Percentiles rank a stretch among this genome's conserved stretches.
phyloP scores from a whole-genome alignment of 257 asterid species.

The Ballota nigra region DNA sequence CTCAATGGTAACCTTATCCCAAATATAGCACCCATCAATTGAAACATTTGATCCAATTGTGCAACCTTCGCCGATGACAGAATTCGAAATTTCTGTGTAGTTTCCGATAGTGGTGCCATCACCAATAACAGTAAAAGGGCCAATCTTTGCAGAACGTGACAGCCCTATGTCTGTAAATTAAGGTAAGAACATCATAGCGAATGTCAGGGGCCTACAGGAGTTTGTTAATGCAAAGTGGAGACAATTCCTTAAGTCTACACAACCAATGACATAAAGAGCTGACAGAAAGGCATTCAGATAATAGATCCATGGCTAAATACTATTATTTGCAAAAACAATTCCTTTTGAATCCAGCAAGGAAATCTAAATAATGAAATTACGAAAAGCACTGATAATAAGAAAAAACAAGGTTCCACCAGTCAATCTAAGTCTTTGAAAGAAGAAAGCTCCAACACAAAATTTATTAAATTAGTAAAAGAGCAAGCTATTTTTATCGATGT shows the following conservation, averaged over 20 bases:
- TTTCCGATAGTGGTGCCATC: conserved; percentile 71
- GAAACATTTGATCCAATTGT: conserved; percentile 77
- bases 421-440: not conserved
- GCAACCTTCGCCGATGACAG: conserved; percentile 91
- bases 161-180: conserved; percentile 50
- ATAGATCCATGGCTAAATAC: not conserved
- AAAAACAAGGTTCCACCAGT: conserved; percentile 9
- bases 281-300: not conserved
- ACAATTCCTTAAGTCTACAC: conserved; percentile 10
- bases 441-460: not conserved
- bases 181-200: conserved; percentile 15
- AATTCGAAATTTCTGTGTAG: conserved; percentile 63
- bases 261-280: conserved; percentile 15
- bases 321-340: not conserved
- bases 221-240: not conserved
- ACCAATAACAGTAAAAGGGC: conserved; percentile 84
- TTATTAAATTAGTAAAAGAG: not conserved
- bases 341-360: not conserved
- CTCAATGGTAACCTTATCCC: conserved; percentile 88
- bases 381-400: not conserved
- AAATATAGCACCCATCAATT: conserved; percentile 85
- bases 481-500: not conserved
- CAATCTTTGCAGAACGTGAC: conserved; percentile 75
- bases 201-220: conserved; percentile 9
- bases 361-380: not conserved